Evolutionary conservation across 345 rosid genomes (phyloP), one percentile per base, ranked within the genome.

Genomic region (Linum trigynum): DNA sequence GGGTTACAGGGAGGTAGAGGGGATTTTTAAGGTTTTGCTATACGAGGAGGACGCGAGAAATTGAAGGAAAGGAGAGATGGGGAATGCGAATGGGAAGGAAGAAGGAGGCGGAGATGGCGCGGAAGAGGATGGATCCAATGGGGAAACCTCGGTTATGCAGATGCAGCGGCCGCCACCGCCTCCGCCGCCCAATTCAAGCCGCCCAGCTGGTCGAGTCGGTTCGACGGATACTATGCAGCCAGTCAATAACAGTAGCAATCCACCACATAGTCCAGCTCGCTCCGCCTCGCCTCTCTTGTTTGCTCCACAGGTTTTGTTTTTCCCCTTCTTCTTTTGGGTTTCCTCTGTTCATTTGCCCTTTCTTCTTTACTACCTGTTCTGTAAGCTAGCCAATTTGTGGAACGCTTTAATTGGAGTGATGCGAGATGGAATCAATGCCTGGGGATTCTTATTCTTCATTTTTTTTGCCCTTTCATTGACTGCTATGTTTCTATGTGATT

Each of bases 11-110:
- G 9, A 23, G 32, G 32, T 23, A 23, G 32, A 23, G 32, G 32
- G 32, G 32, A 23, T 23, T 23, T 23, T 23, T 23, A 23, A 23
- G 32, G 32, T 23, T 23, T 23, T 23, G 32, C 32, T 23, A 23
- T 23, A 23, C 32, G 32, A 23, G 50, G 1, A n/a, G 38, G 50
- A 7, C 43, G 43, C 39, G 57, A 55, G 56, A 61, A 62, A 36
- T 51, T 62, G 43, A 7, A 50, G 10, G 16, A 39, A 7, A 51
- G 12, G 16, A 39, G 38, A 39, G 65, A 92, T 92, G 98, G 95
- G 98, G 17, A 92, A 92, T 79, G 88, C 84, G 8, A 89, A 77
- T 71, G 98, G 86, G 11, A 84, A 84, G 74, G 92, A 81, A 68
- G 85, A 73, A 23, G 78, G 76, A 38, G 69, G 58, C 64, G 63